These are phyloP conservation scores for Pichia rugopelliculosa DNA, from an alignment of 805 yeast species.

Conservation along the genomic window DNA sequence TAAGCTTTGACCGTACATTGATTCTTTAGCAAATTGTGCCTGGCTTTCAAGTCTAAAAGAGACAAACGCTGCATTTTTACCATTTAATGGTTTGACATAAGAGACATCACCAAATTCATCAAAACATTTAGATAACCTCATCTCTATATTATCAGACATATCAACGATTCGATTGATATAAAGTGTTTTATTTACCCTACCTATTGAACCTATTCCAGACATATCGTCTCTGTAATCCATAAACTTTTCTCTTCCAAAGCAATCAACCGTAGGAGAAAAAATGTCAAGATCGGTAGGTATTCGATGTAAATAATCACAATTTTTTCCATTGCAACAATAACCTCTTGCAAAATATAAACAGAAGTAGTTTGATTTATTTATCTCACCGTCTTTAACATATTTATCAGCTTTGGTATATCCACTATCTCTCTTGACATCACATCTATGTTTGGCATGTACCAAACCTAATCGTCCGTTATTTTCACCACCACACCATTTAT, in stretches of 20 bases:
- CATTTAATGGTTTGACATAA: slow-evolving; percentile 51
- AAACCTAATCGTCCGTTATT: slow-evolving; percentile 32
- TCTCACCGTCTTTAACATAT: slow-evolving; percentile 23
- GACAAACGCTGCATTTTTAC: slow-evolving; percentile 71
- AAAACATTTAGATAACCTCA: slow-evolving; percentile 43
- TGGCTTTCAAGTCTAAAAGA: slow-evolving; percentile 57
- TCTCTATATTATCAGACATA: slow-evolving; percentile 27
- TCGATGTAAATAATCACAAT: slow-evolving; percentile 73
- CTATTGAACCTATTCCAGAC: slow-evolving; percentile 87
- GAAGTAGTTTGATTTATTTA: slow-evolving; percentile 36
- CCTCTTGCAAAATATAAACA: slow-evolving; percentile 90
- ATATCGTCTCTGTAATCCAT: slow-evolving; percentile 82
- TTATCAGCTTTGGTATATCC: slow-evolving; percentile 71
- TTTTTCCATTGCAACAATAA: slow-evolving; percentile 68
- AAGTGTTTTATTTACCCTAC: slow-evolving; percentile 60
- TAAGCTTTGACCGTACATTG: slow-evolving; percentile 78
- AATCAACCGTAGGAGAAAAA: slow-evolving; percentile 61
- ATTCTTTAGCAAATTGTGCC: slow-evolving; percentile 95
- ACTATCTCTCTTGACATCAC: slow-evolving; percentile 54
- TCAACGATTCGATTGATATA: slow-evolving; percentile 59
- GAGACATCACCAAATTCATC: slow-evolving; percentile 72
- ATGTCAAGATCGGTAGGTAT: slow-evolving; percentile 58
- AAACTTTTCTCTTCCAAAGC: slow-evolving; percentile 88
- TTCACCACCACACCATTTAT: slow-evolving; percentile 82
- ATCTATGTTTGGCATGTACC: slow-evolving; percentile 47